Base-by-base conservation (phyloP, 2,329 filamentous ascomycete genomes). In the Coniella vitis region DNA sequence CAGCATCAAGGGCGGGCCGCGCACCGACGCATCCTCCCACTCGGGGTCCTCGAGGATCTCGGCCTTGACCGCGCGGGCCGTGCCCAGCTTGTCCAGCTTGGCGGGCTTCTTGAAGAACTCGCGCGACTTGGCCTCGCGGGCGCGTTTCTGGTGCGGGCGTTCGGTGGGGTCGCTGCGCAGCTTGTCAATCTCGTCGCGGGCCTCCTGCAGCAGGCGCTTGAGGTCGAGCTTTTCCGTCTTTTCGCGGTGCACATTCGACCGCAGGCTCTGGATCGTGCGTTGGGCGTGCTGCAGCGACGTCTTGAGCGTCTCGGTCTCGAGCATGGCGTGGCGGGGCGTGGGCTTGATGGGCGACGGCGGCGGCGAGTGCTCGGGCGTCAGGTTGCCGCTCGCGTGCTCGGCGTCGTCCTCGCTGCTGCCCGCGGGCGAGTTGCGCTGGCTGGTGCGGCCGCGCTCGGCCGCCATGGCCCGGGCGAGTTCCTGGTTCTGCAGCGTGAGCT, bases 191-290 rank as follows among this genome's bases (percentile, higher is more conserved):
- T 98, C 93, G 63, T 98, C 93, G 32, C 90, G 83, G 20, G 91
- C 86, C 60, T 98, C 93, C 69, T 97, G 91, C 25, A 97, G 79
- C 78, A 98, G 88, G 52, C 91, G 86, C 68, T 89, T 90, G 47
- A 97, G 79, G 67, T 98, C 93, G 22, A 97, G 79, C 73, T 96
- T 98, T 67, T 98, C 93, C 0, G 91, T 96, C 81, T 97, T 98
- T 67, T 98, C 93, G 31, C 93, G 86, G 65, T 98, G 91, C 40
- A 97, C 87, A 60, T 90, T 95, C 65, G 86, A 90, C 67, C 95
- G 90, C 58, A 97, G 79, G 60, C 89, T 95, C 65, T 97, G 91
- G 51, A 98, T 96, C 69, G 95, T 96, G 50, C 91, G 83, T 65
- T 97, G 93, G 35, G 93, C 91, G 64, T 98, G 93, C 57, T 90